These are phyloP conservation scores for Sarocladium kiliense DNA, from an alignment of 2,329 filamentous ascomycete genomes.

Conservation along the genomic window DNA sequence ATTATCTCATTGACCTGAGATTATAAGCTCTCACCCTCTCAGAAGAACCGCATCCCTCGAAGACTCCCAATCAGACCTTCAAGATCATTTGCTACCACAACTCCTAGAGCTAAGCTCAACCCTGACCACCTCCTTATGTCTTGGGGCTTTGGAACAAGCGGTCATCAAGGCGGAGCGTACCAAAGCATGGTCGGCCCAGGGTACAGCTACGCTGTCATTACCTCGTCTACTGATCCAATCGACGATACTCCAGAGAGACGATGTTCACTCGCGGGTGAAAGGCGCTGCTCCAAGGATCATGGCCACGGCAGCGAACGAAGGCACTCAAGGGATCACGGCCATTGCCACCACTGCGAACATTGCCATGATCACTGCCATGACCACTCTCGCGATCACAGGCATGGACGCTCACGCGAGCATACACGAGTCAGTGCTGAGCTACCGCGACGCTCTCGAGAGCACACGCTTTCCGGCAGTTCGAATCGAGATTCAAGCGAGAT, in stretches of 20 bases:
- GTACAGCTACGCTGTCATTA: slow-evolving; percentile 4
- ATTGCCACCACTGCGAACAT: neutral
- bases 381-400: neutral
- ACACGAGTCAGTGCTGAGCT: neutral
- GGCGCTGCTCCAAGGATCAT: neutral
- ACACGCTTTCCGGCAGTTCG: neutral
- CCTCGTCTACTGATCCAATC: neutral
- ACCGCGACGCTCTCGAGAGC: neutral
- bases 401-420: neutral
- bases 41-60: too few species aligned
- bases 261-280: neutral
- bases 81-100: too few species aligned
- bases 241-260: neutral
- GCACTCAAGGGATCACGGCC: neutral
- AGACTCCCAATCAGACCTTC: too few species aligned
- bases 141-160: neutral
- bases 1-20: too few species aligned
- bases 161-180: neutral
- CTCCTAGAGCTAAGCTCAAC: too few species aligned
- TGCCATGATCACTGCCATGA: neutral
- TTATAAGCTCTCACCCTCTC: too few species aligned
- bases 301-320: neutral
- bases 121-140: neutral
- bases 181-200: slow-evolving; percentile 1
- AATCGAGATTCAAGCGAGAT: neutral